Evolutionary conservation across 148 eudicot species (phyloP).

Genomic region (Dysphania ambrosioides): DNA sequence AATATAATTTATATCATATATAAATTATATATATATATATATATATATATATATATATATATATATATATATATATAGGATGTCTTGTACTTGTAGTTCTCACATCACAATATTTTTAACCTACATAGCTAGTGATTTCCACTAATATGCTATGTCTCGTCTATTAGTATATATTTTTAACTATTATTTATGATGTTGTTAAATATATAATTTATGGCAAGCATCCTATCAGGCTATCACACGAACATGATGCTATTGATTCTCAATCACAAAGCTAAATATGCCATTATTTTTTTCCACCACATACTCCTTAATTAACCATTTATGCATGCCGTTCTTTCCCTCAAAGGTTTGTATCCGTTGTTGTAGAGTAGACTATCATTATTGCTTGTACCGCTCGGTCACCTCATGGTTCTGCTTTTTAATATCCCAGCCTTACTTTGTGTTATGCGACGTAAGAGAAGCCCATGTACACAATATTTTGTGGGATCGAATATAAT

Average conservation of each 20-base stretch:
- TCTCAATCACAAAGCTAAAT: background rate
- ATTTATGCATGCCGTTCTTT: slow-evolving; percentile 10
- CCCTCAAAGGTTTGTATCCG: background rate
- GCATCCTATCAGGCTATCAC: background rate
- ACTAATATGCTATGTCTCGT: background rate
- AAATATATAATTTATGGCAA: background rate
- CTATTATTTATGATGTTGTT: background rate
- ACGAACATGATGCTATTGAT: background rate
- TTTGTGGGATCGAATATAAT: background rate
- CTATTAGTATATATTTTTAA: background rate
- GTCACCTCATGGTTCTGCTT: background rate
- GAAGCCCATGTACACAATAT: background rate
- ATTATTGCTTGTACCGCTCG: slow-evolving; percentile 1
- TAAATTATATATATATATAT: too few relatives aligned
- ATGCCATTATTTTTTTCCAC: background rate
- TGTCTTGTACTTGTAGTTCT: slow-evolving; percentile 11
- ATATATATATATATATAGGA: too few relatives aligned
- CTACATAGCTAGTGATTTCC: slow-evolving; percentile 2
- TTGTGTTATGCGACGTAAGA: background rate
- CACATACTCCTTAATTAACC: background rate
- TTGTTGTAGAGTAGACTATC: background rate
- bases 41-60: too few relatives aligned
- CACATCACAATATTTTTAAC: slow-evolving; percentile 1
- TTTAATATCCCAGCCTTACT: background rate
- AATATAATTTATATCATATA: too few relatives aligned